Evolutionary conservation across 208 protist species (phyloP).

Genomic region (Zelonia costaricensis): DNA sequence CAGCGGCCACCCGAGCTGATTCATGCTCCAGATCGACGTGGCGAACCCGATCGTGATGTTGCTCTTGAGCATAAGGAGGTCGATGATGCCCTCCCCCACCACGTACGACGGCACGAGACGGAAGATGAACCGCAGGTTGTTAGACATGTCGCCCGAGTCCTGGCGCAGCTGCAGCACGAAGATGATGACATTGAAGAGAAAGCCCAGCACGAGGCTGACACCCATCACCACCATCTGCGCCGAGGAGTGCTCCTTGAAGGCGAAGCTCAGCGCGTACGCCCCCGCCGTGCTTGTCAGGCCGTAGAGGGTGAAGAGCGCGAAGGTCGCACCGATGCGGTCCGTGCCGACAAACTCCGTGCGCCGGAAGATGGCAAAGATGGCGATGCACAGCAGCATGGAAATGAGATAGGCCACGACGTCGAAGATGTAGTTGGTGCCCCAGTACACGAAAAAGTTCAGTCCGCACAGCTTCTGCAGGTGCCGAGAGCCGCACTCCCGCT

Average conservation of each 20-base stretch:
- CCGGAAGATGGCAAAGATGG: constrained; percentile 34
- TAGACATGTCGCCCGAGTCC: constrained; percentile 14
- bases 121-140: constrained; percentile 36
- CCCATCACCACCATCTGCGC: constrained; percentile 42
- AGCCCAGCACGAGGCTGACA: constrained; percentile 43
- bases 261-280: constrained; percentile 42
- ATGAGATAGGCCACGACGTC: constrained; percentile 38
- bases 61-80: constrained; percentile 21
- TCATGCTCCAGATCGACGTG: constrained; percentile 17
- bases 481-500: constrained; percentile 38
- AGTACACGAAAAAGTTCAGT: constrained; percentile 70
- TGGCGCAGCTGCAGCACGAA: constrained; percentile 27
- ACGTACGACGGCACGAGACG: constrained; percentile 49
- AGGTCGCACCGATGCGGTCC: constrained; percentile 13
- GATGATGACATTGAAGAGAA: constrained; percentile 37
- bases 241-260: constrained; percentile 43
- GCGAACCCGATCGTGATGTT: no score
- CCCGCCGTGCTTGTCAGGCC: constrained; percentile 21
- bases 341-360: constrained; percentile 35
- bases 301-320: constrained; percentile 37
- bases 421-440: constrained; percentile 49
- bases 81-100: constrained; percentile 51
- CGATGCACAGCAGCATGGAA: constrained; percentile 22
- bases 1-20: constrained; percentile 14
- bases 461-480: constrained; percentile 78